A percentile compares a stretch with the other conserved stretches of the same genome.
Evolutionary conservation across 169 alveolate species (phyloP).

Genomic region (Sarcocystis neurona): DNA sequence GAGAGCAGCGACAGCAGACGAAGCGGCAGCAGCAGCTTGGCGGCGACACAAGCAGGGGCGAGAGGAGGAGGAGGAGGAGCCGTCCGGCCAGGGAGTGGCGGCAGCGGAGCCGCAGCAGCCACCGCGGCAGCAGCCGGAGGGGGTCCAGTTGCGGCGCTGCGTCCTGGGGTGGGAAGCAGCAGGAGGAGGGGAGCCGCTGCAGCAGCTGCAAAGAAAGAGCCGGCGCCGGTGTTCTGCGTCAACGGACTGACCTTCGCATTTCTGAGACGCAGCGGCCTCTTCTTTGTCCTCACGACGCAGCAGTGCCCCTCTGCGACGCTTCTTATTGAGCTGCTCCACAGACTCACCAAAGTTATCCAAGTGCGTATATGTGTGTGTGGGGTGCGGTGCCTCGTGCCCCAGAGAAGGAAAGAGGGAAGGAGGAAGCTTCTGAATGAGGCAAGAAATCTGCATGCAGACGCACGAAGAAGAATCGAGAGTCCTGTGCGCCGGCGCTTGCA

Average conservation of each 20-base stretch:
- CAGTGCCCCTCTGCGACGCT: conserved; percentile 92
- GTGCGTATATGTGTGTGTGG: conserved; percentile 30
- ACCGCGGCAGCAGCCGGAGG: not conserved
- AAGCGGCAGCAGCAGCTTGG: too few relatives aligned
- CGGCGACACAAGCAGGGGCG: too few relatives aligned
- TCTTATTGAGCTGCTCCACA: conserved; percentile 85
- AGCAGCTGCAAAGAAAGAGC: conserved; percentile 59
- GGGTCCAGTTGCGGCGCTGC: not conserved
- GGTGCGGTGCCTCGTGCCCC: not conserved
- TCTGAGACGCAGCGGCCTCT: conserved; percentile 83
- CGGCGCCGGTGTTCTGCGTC: conserved; percentile 76
- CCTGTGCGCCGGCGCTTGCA: not conserved
- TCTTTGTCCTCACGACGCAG: conserved; percentile 90
- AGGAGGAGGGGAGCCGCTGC: too few relatives aligned
- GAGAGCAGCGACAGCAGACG: too few relatives aligned
- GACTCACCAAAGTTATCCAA: conserved; percentile 84
- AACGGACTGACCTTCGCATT: conserved; percentile 89
- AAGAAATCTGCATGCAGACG: not conserved
- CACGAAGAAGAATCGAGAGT: not conserved
- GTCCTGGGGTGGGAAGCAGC: not conserved
- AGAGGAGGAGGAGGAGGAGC: too few relatives aligned
- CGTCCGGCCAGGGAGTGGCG: too few relatives aligned
- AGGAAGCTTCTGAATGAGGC: not conserved
- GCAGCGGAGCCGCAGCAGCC: not conserved
- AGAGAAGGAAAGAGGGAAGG: not conserved